Evolutionary conservation across 257 asterid species (phyloP).

Genomic region (Solanum gracilifrons): DNA sequence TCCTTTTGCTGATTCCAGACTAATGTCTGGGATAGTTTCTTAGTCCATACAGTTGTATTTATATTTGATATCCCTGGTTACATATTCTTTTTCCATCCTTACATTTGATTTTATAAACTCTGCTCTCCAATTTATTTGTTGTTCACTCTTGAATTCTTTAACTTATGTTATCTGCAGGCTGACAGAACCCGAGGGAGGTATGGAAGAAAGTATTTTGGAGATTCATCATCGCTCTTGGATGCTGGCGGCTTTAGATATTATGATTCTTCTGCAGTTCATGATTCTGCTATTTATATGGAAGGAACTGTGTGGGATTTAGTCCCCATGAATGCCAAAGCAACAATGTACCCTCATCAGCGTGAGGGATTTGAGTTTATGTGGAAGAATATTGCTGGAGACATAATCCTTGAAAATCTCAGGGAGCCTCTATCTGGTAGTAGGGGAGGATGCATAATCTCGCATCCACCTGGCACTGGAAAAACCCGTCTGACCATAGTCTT

Average conservation of each 20-base stretch:
- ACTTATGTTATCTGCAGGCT: conserved; percentile 8
- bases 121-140: background rate
- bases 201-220: background rate
- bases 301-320: conserved; percentile 55
- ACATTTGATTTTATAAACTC: background rate
- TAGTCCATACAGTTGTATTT: background rate
- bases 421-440: conserved; percentile 18
- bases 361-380: conserved; percentile 66
- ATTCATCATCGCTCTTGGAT: background rate
- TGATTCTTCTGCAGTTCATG: background rate
- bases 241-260: conserved; percentile 1
- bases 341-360: conserved; percentile 50
- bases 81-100: background rate
- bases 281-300: background rate
- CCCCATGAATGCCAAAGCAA: conserved; percentile 15
- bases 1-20: no score
- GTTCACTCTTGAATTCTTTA: background rate
- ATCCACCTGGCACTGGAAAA: conserved; percentile 85
- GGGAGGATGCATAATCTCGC: conserved; percentile 72
- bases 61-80: background rate
- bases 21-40: background rate
- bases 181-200: conserved; percentile 9
- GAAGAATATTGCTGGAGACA: conserved; percentile 61
- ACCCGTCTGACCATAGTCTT: conserved; percentile 56
- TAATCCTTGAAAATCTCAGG: conserved; percentile 22